phyloP scores from a whole-genome alignment of 495 filamentous ascomycete species.

The Penicillium turbatum region DNA sequence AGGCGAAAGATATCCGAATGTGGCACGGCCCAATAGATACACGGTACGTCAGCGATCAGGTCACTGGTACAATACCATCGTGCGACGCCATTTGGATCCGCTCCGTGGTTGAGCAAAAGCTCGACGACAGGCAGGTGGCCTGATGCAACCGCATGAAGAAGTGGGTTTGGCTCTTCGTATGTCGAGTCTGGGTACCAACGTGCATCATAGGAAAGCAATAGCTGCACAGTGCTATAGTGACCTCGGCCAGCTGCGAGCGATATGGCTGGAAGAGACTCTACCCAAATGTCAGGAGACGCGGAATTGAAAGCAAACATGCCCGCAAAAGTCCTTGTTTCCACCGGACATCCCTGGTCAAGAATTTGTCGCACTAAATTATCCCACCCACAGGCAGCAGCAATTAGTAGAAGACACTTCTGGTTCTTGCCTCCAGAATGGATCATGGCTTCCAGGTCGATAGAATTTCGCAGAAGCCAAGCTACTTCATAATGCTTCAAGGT shows the following conservation, averaged over 20 bases:
- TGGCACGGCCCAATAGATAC: background rate
- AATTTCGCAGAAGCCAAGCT: background rate
- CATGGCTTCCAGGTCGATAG: background rate
- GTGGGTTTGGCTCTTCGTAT: no score
- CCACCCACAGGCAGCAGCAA: background rate
- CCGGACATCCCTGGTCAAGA: background rate
- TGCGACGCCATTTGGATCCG: background rate
- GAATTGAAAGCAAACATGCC: no score
- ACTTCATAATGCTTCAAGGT: background rate
- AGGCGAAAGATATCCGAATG: background rate
- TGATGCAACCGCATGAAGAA: no score
- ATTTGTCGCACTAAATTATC: background rate
- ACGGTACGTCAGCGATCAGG: background rate
- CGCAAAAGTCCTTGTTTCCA: background rate
- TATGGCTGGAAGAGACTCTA: background rate
- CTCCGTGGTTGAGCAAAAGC: background rate
- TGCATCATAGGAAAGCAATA: background rate
- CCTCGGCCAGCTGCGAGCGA: background rate
- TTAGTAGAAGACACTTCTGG: background rate
- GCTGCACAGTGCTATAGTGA: background rate
- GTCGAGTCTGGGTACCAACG: no score
- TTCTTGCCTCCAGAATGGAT: background rate
- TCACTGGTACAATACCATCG: background rate
- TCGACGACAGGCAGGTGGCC: background rate
- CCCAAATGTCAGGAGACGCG: background rate